Base-by-base conservation (phyloP, 2,329 filamentous ascomycete species). In the Aspergillus pseudonomiae region DNA sequence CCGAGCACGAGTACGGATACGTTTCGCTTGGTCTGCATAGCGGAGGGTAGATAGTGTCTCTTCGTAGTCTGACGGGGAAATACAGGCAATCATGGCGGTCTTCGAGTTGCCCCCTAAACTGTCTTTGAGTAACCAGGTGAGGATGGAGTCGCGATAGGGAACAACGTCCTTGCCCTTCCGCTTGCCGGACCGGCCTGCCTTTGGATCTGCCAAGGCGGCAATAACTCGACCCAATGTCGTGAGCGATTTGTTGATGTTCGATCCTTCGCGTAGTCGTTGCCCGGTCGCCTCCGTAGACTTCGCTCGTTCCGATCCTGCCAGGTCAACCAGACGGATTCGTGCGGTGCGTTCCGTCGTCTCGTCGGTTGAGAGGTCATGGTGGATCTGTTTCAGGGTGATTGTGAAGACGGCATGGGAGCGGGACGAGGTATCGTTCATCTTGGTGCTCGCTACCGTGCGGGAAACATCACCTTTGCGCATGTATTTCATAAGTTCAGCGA, bases 391-490 rank as follows among this genome's bases (percentile, higher is more conserved):
- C 63, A 99, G 85, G 81, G 96, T 95, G 71, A 99, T 95, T 32
- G 95, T 99, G 78, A 99, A 99, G 63, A 99, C 95, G 9, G 95
- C 93, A 75, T 99, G 95, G 67, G 93, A 97, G 77, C 95, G 91
- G 67, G 93, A 97, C 60, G 93, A 96, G 3, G 94, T 98, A 78
- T 99, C 95, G 79, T 99, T 99, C 95, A 99, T 99, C 82, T 97
- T 98, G 64, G 95, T 99, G 75, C 92, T 93, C 16, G 95, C 95
- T 24, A 88, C 90, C 0, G 95, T 98, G 55, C 95, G 89, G 63
- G 91, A 97, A 67, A 86, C 82, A 77, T 99, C 95, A 62, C 95
- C 95, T 73, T 89, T 87, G 72, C 91, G 92, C 93, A 99, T 97
- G 79, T 92, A 89, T 45, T 91, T 89, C 78, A 96, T 85, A 67